Base-by-base conservation (phyloP, 2,329 filamentous ascomycete genomes). In the Fusarium clavum region DNA sequence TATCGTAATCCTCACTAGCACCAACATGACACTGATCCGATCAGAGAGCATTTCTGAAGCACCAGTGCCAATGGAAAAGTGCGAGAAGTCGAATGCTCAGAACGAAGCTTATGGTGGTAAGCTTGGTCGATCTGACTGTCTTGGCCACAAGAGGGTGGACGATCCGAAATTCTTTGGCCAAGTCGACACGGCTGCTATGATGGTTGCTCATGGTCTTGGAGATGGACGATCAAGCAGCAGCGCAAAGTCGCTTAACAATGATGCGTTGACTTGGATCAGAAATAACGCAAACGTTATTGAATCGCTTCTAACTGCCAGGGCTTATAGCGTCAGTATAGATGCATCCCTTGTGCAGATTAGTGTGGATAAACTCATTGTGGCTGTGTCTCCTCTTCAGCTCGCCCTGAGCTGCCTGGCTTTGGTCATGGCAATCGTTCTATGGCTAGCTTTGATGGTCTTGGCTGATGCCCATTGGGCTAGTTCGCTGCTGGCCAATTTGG, bases 41-140 rank as follows among this genome's bases (percentile, higher is more conserved):
- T 72, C 69, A 0, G 69, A 72, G 11, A 48, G 24, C 2, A 22
- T 72, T 4, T 10, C 7, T 2, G 25, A 48, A 8, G 40, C 61
- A 1, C 69, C 69, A 2, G 10, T 20, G 1, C 69, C 69, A 10
- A 29, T 55, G 2, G 57, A 61, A 8, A 38, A 25, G 2, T 72
- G 69, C 6, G 49, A 49, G 8, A 6, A 7, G 3, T n/a, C 40
- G 8, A 70, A 61, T 4, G 71, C 46, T 5, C 69, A 72, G 20
- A 69, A 72, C 6, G 69, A 72, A 30, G 69, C 65, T 0, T 72
- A 59, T 32, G 69, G 69, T 12, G 69, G 69, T 6, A 69, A 59
- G 14, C 14, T 67, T 3, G 45, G 46, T 0, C 49, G 59, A 29
- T 61, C 61, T 1, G 69, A 72, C 20, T 72, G 69, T n/a, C 6